Base-by-base conservation (phyloP, 164 flowering plant species). In the Vitis amurensis region DNA sequence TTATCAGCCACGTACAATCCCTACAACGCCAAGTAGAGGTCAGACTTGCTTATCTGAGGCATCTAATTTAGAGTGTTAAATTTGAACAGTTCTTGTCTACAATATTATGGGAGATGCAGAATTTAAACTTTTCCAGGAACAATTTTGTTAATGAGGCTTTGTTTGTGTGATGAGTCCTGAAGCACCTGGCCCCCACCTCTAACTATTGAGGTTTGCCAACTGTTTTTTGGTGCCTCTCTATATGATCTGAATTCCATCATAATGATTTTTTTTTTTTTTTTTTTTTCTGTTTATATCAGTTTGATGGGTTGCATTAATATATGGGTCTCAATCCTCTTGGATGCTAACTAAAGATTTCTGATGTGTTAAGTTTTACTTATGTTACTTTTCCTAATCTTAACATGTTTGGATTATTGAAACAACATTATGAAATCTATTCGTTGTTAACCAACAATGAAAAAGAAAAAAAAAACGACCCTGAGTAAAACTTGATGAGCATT, bases 21-120 rank as follows among this genome's bases (percentile, higher is more conserved):
- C 79, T 93, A 59, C 97, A 93, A 72, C 89, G 86, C 64, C 96
- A 93, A 88, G 98, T 93, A 63, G 97, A 91, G 97, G 98, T 92
- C 60, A 71, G 86, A 65, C 17, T 64, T 48, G 44, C 69, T 14
- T 55, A 17, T 64, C 59, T 16, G 13, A n/a, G n/a, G 17, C 71
- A 48, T 52, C 31, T 23, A 14, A 47, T 37, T 72, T 50, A 61
- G 27, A 66, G 31, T 55, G 60, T 50, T 64, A 23, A 49, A 37
- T 23, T 23, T 23, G 27, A 23, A 23, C 27, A 23, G 7, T 37
- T 64, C 37, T 9, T 59, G 29, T 57, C 12, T 6, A 13, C 14
- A 27, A 59, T 23, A 11, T 37, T 19, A 17, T 16, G 37, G 13
- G 57, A 50, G 23, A 10, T 37, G 44, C 44, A 37, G 44, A 37